Evolutionary conservation across 768 basidiomycete species (phyloP).

Genomic region (Asterophora lycoperdoides): DNA sequence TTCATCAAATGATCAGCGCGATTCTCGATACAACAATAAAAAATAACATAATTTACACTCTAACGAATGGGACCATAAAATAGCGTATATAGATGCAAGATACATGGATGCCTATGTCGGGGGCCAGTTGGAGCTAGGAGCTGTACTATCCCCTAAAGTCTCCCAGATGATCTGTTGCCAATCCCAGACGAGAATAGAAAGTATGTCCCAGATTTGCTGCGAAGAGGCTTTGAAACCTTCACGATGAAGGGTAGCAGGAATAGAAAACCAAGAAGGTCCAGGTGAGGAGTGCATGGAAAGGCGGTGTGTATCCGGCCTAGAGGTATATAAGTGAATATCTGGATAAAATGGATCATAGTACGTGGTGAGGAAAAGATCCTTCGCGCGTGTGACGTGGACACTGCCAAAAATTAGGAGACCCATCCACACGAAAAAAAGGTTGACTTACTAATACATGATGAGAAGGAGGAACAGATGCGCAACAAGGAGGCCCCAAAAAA

Average conservation of each 20-base stretch:
- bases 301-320: constrained; percentile 38
- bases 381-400: constrained; percentile 42
- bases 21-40: constrained; percentile 6
- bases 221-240: constrained; percentile 38
- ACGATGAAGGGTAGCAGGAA: constrained; percentile 33
- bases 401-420: constrained; percentile 27
- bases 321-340: constrained; percentile 55
- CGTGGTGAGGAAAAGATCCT: constrained; percentile 60
- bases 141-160: constrained; percentile 32
- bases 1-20: not conserved
- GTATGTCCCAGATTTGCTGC: constrained; percentile 34
- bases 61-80: not conserved
- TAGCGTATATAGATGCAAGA: constrained; percentile 3
- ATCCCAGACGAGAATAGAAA: constrained; percentile 29
- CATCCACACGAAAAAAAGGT: not conserved
- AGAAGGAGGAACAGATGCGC: constrained; percentile 45
- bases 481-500: constrained; percentile 30
- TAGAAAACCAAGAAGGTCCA: constrained; percentile 28
- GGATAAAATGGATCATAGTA: constrained; percentile 80
- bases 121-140: constrained; percentile 31
- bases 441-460: constrained; percentile 55
- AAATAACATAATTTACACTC: constrained; percentile 9
- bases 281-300: constrained; percentile 29
- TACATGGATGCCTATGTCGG: constrained; percentile 27
- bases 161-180: constrained; percentile 42